Evolutionary conservation across 768 basidiomycete genomes (phyloP), one percentile per base, ranked within the genome.

Genomic region (Tricholoma saponaceum): DNA sequence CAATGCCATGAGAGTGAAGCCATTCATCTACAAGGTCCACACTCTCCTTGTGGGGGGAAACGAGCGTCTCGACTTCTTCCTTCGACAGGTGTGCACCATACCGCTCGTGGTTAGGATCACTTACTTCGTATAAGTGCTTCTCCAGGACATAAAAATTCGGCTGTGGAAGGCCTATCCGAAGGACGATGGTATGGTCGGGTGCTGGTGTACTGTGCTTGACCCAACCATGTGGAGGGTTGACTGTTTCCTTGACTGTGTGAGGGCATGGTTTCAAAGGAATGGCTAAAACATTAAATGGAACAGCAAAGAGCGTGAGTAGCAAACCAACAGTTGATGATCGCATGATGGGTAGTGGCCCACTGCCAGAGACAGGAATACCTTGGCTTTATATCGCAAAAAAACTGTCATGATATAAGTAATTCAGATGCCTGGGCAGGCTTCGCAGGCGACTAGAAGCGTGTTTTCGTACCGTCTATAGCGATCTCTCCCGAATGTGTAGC

Each of bases 11-110:
- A 2, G 74, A 75, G 0, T 71, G 72, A 13, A 90, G 73, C 88
- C 89, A 91, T 60, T 78, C 76, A 37, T 81, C 74, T 30, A 90
- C 86, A 4, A 74, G 90, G 73, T 88, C 89, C 69, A 65, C 83
- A 74, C 18, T 75, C 71, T 0, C 83, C 84, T 62, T 85, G 85
- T 83, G 78, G 4, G 89, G 89, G 5, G 81, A 77, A 56, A 87
- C 79, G 49, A 90, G 73, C 3, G 66, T 76, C 23, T 89, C 85
- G 3, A 86, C 85, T 60, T 89, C 82, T 55, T 79, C 81, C 71
- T 87, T 87, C 37, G 86, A 80, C 50, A 90, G 70, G 61, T 84
- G 76, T 14, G 76, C 72, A 0, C 83, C 84, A 54, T 72, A 84
- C 61, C 79, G 77, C 32, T 70, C 63, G 55, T 85, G 82, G 49